These are phyloP conservation scores for Hyphopichia buzzinii DNA, from an alignment of 1,139 yeast genomes.

Conservation along the genomic window DNA sequence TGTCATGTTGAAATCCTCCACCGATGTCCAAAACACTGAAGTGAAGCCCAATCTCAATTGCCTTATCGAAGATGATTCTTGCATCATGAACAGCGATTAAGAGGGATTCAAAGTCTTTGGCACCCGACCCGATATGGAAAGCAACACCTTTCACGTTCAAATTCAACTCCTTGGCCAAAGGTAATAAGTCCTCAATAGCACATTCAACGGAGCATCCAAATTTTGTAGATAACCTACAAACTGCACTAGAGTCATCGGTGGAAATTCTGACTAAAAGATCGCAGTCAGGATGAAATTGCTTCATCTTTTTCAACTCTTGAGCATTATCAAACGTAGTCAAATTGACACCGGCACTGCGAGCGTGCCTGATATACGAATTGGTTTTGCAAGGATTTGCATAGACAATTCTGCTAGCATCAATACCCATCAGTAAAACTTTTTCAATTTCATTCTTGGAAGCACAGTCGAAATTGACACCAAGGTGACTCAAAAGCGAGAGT, in stretches of 20 bases:
- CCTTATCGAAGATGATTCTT: slow-evolving; percentile 64
- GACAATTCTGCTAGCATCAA: slow-evolving; percentile 64
- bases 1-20: slow-evolving; percentile 80
- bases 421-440: slow-evolving; percentile 59
- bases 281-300: slow-evolving; percentile 64
- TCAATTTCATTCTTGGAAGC: slow-evolving; percentile 88
- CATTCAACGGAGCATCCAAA: slow-evolving; percentile 74
- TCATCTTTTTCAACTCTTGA: slow-evolving; percentile 78
- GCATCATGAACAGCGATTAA: slow-evolving; percentile 74
- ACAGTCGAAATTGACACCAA: slow-evolving; percentile 87
- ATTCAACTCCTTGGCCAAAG: slow-evolving; percentile 58
- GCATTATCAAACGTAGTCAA: slow-evolving; percentile 89
- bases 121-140: slow-evolving; percentile 96
- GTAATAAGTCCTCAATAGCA: slow-evolving; percentile 54
- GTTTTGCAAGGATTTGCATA: slow-evolving; percentile 96
- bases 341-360: slow-evolving; percentile 52
- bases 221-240: slow-evolving; percentile 84
- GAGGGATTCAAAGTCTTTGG: slow-evolving; percentile 69
- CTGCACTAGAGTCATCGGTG: slow-evolving; percentile 88
- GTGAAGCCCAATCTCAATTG: slow-evolving; percentile 40
- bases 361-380: slow-evolving; percentile 73
- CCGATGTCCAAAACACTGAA: slow-evolving; percentile 78
- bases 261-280: slow-evolving; percentile 75
- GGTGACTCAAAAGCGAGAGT: slow-evolving; percentile 50
- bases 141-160: slow-evolving; percentile 80